Evolutionary conservation across 306 rosid genomes (phyloP).

Genomic region (Fragaria ananassa): DNA sequence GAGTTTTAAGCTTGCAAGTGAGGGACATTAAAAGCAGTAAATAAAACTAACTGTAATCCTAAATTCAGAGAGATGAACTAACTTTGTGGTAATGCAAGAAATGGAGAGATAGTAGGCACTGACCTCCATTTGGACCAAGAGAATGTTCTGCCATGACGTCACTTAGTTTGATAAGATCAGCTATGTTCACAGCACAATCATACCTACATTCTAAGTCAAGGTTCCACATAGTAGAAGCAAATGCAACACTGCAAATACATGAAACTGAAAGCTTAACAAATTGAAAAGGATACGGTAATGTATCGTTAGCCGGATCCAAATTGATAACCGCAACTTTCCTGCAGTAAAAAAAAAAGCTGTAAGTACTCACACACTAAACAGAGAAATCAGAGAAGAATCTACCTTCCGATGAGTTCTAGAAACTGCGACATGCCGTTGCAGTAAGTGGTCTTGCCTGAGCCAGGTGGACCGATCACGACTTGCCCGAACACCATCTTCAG

Average conservation of each 20-base stretch:
- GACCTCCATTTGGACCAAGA: conserved; percentile 97
- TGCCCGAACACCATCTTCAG: conserved; percentile 61
- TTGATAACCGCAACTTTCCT: conserved; percentile 92
- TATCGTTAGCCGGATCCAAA: conserved; percentile 92
- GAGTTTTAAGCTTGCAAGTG: neutral
- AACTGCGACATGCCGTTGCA: conserved; percentile 99
- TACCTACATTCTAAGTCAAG: conserved; percentile 58
- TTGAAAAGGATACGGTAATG: conserved; percentile 75
- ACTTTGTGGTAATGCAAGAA: neutral
- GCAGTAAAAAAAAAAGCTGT: conserved; percentile 10
- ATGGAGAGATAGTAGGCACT: neutral
- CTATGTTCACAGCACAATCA: conserved; percentile 76
- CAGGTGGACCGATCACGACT: conserved; percentile 94
- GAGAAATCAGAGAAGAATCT: neutral
- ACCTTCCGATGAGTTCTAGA: conserved; percentile 89
- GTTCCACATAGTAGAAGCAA: conserved; percentile 18
- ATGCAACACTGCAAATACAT: conserved; percentile 4
- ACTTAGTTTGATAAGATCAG: conserved; percentile 74
- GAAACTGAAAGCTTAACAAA: conserved; percentile 1
- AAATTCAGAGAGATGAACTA: neutral
- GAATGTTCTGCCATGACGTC: conserved; percentile 84
- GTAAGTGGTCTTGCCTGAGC: conserved; percentile 99
- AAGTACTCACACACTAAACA: no score
- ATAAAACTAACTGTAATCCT: neutral
- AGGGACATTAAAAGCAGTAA: no score